These are phyloP conservation scores for Posidonia australis DNA, from an alignment of 106 monocot species.

Conservation along the genomic window DNA sequence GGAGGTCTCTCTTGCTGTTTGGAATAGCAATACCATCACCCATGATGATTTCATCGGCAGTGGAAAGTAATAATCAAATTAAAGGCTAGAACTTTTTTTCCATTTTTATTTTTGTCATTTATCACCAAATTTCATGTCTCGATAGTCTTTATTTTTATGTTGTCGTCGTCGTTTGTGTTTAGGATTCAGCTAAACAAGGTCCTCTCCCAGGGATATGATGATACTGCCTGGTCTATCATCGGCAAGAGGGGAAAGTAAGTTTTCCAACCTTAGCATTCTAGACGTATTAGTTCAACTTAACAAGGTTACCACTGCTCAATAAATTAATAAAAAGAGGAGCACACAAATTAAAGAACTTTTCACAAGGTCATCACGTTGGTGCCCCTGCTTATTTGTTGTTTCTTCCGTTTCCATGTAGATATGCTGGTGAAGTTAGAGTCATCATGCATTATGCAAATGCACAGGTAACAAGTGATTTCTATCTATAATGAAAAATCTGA, in stretches of 20 bases:
- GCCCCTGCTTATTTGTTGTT: not conserved
- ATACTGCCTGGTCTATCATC: slow-evolving; percentile 55
- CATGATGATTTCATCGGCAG: slow-evolving; percentile 28
- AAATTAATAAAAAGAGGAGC: too few species aligned
- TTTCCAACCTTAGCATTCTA: not conserved
- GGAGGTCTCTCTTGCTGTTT: slow-evolving; percentile 20
- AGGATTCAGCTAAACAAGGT: slow-evolving; percentile 24
- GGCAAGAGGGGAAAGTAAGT: slow-evolving; percentile 49
- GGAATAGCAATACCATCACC: slow-evolving; percentile 26
- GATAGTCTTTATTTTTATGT: not conserved
- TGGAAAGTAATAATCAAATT: slow-evolving; percentile 11
- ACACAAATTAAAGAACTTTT: too few species aligned
- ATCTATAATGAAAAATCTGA: not conserved
- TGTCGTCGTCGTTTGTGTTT: slow-evolving; percentile 2
- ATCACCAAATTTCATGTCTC: not conserved
- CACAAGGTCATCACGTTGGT: too few species aligned
- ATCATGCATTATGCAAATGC: slow-evolving; percentile 70
- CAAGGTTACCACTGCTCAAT: too few species aligned
- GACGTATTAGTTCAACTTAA: not conserved
- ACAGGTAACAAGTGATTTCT: slow-evolving; percentile 17
- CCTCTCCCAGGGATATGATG: slow-evolving; percentile 42
- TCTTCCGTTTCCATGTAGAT: slow-evolving; percentile 22
- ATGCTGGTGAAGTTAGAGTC: slow-evolving; percentile 67
- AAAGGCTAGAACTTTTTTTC: not conserved
- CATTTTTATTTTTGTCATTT: not conserved